These are phyloP conservation scores for Kodamaea ohmeri DNA, from an alignment of 1,139 yeast species.

Conservation along the genomic window DNA sequence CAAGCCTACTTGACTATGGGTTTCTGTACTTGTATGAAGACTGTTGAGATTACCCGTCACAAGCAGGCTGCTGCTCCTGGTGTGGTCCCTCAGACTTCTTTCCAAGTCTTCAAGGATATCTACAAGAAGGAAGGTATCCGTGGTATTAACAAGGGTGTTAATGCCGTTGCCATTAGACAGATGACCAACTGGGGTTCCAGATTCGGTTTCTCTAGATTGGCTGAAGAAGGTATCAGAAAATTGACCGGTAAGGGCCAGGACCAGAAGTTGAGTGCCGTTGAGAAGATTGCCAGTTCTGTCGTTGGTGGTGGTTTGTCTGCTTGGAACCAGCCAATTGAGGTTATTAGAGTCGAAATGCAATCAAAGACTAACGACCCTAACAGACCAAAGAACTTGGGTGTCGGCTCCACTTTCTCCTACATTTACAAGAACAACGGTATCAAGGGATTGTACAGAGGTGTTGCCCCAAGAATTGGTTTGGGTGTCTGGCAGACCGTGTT, in stretches of 20 bases:
- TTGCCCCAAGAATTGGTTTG: constrained; percentile 91
- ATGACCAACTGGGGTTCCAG: constrained; percentile 99
- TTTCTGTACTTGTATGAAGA: constrained; percentile 96
- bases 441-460: constrained; percentile 93
- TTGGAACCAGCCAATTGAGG: constrained; percentile 99
- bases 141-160: constrained; percentile 96
- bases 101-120: constrained; percentile 83
- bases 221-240: constrained; percentile 78
- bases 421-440: constrained; percentile 80
- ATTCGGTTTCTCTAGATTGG: constrained; percentile 87
- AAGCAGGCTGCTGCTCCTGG: constrained; percentile 74
- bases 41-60: constrained; percentile 90
- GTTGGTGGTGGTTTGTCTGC: constrained; percentile 97
- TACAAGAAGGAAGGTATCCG: constrained; percentile 81
- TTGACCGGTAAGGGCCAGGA: constrained; percentile 57
- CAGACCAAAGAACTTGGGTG: constrained; percentile 89
- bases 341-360: constrained; percentile 97
- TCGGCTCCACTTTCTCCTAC: constrained; percentile 74
- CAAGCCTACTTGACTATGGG: constrained; percentile 96
- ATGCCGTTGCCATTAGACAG: constrained; percentile 98
- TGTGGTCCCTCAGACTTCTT: constrained; percentile 64
- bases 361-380: constrained; percentile 88
- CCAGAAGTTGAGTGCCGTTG: constrained; percentile 66
- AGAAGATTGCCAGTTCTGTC: constrained; percentile 82
- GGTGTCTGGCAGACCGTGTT: constrained; percentile 98